These are phyloP conservation scores for Aspergillus tanneri DNA, from an alignment of 2,329 filamentous ascomycete genomes.

Conservation along the genomic window DNA sequence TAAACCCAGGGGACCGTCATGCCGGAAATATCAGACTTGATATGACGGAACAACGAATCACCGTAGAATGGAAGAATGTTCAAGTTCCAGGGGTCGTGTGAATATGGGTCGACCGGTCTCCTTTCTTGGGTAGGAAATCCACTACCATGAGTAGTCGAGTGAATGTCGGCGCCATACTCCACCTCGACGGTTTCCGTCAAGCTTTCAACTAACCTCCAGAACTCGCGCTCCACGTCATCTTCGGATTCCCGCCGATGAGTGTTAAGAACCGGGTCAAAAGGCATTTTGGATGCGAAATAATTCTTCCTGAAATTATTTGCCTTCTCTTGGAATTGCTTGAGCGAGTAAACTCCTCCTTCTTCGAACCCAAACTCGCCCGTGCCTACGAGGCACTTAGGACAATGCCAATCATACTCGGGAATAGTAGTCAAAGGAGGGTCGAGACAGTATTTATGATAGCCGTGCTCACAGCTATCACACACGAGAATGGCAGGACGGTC, in stretches of 20 bases:
- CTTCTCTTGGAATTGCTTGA: constrained; percentile 94
- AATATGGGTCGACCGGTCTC: constrained; percentile 81
- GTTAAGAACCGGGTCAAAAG: constrained; percentile 79
- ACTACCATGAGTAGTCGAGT: constrained; percentile 95
- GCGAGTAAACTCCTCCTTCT: constrained; percentile 90
- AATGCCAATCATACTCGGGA: constrained; percentile 92
- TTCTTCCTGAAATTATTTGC: constrained; percentile 91
- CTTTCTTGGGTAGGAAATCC: constrained; percentile 94
- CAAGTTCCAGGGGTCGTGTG: constrained; percentile 91
- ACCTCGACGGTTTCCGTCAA: constrained; percentile 95
- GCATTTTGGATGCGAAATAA: constrained; percentile 90
- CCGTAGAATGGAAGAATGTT: constrained; percentile 87
- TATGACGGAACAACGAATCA: constrained; percentile 92
- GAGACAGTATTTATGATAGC: constrained; percentile 82
- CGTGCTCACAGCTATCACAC: constrained; percentile 89
- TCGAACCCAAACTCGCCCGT: constrained; percentile 97
- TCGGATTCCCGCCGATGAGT: constrained; percentile 80
- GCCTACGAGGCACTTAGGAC: constrained; percentile 88
- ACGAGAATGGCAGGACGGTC: constrained; percentile 68
- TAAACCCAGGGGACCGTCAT: constrained; percentile 99
- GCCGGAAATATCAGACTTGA: constrained; percentile 96
- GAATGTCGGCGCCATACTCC: constrained; percentile 96
- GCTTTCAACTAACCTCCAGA: constrained; percentile 92
- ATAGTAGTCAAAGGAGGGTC: constrained; percentile 78
- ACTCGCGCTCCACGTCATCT: constrained; percentile 93